Conservation (phyloP, 176 grass and related monocot species). For the Chloris gayana region DNA sequence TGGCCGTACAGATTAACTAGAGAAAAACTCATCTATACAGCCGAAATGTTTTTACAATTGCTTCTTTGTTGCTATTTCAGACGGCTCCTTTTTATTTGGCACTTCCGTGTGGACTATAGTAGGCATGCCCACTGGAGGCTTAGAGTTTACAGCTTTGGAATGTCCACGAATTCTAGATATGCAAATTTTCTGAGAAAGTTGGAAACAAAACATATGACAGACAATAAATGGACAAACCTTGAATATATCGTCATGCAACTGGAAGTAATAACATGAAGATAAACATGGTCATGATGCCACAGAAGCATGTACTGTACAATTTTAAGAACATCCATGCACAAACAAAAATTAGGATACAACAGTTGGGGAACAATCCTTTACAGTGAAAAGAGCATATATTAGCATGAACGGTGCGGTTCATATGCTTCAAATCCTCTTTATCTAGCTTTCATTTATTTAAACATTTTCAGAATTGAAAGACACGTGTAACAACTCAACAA, state of each 20-base stretch:
- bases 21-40: neutral
- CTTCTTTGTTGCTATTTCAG: neutral
- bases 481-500: neutral
- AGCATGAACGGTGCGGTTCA: constrained; percentile 13
- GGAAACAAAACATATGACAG: no score
- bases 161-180: neutral
- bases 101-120: neutral
- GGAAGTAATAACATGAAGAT: neutral
- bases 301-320: neutral
- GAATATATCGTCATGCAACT: neutral
- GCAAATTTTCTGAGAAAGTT: neutral
- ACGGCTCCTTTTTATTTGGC: neutral
- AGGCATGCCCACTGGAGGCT: neutral
- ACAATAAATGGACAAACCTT: neutral
- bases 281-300: neutral
- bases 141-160: neutral
- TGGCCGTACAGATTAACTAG: neutral
- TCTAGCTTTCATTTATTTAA: constrained; percentile 26
- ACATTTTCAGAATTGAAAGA: neutral
- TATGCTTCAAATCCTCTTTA: constrained; percentile 1
- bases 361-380: neutral
- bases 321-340: neutral
- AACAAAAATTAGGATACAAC: constrained; percentile 5
- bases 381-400: neutral
- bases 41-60: neutral